Evolutionary conservation across 2,329 filamentous ascomycete genomes (phyloP).

Genomic region (Ceratocystis diversiconidia): DNA sequence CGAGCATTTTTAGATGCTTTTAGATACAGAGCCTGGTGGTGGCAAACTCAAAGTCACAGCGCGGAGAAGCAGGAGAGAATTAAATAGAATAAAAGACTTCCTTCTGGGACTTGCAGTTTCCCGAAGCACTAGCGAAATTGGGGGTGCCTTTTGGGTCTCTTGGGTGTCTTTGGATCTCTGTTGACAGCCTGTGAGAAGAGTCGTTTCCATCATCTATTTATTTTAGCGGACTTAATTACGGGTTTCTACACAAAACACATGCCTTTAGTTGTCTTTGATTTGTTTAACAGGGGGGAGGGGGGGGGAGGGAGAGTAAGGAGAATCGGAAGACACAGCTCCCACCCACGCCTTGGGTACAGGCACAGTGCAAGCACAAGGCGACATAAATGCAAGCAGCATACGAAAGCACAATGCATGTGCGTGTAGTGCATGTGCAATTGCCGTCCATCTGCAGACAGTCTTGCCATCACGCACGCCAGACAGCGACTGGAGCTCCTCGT

Average conservation of each 20-base stretch:
- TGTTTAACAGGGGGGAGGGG: not conserved
- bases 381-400: no score
- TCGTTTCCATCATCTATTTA: not conserved
- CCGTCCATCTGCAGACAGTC: no score
- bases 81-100: not conserved
- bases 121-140: slow-evolving; percentile 13
- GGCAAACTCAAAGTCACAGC: not conserved
- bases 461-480: no score
- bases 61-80: not conserved
- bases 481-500: no score
- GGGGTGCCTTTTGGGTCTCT: slow-evolving; percentile 3
- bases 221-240: slow-evolving; percentile 4
- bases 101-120: slow-evolving; percentile 5
- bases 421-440: no score
- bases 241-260: slow-evolving; percentile 2
- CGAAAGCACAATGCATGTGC: no score
- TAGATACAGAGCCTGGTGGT: not conserved
- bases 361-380: no score
- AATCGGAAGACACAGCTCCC: not conserved
- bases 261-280: not conserved
- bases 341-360: not conserved
- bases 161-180: no score
- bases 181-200: not conserved
- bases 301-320: no score
- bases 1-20: not conserved